Evolutionary conservation across 2,329 filamentous ascomycete genomes (phyloP).

Genomic region (Fusarium albosuccineum): DNA sequence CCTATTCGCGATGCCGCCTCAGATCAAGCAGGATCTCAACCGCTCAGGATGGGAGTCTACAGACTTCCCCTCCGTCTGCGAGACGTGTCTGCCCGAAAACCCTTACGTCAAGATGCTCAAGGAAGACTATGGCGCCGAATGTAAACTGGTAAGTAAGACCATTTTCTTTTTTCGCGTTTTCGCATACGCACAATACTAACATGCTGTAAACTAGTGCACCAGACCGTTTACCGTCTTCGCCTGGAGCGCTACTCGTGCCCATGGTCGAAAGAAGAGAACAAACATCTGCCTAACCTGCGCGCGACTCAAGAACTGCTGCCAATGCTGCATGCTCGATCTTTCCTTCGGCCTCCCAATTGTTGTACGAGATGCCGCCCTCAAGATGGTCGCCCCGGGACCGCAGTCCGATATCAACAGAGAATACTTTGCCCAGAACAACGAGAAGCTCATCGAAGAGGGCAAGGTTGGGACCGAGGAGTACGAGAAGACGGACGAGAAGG

Average conservation of each 20-base stretch:
- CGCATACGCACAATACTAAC: conserved; percentile 5
- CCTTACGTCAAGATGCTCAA: conserved; percentile 99
- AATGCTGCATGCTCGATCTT: conserved; percentile 98
- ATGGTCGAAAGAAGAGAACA: conserved; percentile 89
- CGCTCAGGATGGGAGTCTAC: conserved; percentile 96
- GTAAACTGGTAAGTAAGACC: conserved; percentile 68
- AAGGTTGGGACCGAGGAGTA: conserved; percentile 88
- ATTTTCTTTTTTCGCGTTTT: conserved; percentile 4
- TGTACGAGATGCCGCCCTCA: conserved; percentile 93
- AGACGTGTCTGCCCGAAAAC: conserved; percentile 95
- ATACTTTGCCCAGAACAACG: conserved; percentile 98
- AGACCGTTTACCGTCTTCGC: conserved; percentile 95
- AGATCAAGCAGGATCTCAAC: conserved; percentile 97
- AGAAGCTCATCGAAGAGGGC: conserved; percentile 94
- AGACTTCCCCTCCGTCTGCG: conserved; percentile 89
- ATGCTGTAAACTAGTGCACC: conserved; percentile 71
- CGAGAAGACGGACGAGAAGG: conserved; percentile 97
- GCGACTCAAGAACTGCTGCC: conserved; percentile 97
- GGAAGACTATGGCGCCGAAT: conserved; percentile 91
- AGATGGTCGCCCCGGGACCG: conserved; percentile 96
- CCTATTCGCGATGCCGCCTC: conserved; percentile 75
- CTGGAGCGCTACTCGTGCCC: conserved; percentile 92
- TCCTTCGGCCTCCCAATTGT: conserved; percentile 96
- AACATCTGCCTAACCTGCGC: conserved; percentile 98
- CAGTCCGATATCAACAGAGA: conserved; percentile 94